Conservation (phyloP, 2,329 filamentous ascomycete genomes). For the Lojkania enalia region DNA sequence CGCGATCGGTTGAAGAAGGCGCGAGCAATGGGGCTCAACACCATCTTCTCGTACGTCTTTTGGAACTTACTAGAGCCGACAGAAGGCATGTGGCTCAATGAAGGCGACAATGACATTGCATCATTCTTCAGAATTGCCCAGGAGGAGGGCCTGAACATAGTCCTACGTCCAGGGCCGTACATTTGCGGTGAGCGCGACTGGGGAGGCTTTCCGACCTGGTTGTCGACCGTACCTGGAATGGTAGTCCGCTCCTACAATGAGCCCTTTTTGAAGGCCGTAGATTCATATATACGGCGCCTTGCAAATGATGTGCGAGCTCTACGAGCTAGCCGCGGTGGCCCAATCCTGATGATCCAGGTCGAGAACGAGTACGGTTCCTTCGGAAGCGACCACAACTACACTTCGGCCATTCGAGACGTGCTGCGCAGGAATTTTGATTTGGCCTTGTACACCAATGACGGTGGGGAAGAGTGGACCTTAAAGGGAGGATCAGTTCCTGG, state of each 20-base stretch:
- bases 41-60: constrained; percentile 56
- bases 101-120: constrained; percentile 53
- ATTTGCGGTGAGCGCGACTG: constrained; percentile 56
- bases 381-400: constrained; percentile 52
- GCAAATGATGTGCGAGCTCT: constrained; percentile 43
- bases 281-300: constrained; percentile 46
- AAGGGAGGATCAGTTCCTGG: constrained; percentile 50
- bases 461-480: constrained; percentile 49
- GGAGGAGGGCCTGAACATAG: constrained; percentile 52
- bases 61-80: constrained; percentile 55
- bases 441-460: constrained; percentile 56
- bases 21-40: constrained; percentile 55
- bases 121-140: constrained; percentile 54
- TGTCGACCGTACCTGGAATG: constrained; percentile 48
- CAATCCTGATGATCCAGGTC: constrained; percentile 56
- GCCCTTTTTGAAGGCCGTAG: constrained; percentile 46
- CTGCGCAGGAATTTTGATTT: constrained; percentile 49
- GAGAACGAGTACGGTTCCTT: constrained; percentile 59
- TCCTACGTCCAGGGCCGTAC: constrained; percentile 55
- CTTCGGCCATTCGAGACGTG: constrained; percentile 47
- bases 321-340: constrained; percentile 50
- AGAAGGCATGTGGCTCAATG: constrained; percentile 46
- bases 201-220: constrained; percentile 55
- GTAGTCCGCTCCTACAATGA: constrained; percentile 48
- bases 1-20: constrained; percentile 50